Evolutionary conservation across 805 yeast species (phyloP), one percentile per base, ranked within the genome.

Genomic region (Yamadazyma sp.): DNA sequence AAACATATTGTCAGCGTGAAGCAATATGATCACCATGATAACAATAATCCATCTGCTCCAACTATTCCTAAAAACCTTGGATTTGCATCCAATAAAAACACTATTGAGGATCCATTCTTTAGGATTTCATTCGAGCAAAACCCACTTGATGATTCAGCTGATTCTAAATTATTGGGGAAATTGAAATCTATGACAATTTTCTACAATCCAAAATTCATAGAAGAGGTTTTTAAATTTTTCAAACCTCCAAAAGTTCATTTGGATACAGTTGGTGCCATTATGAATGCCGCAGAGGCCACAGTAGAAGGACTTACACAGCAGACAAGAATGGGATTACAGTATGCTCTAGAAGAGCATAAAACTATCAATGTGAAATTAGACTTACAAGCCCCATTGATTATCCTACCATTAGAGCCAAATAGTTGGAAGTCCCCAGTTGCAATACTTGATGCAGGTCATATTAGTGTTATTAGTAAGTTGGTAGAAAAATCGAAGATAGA

Each of bases 231-330:
- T 11, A 62, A 57, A 39, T 91, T 94, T 51, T 93, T 93, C 68
- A 79, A 75, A 31, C 96, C 97, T 1, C 96, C 96, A 14, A 79
- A 78, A 40, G 78, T 78, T 18, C 95, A 89, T 48, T 68, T 80
- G 37, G 95, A 89, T 50, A 88, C 97, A 0, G 78, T 93, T 15
- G 91, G 88, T 23, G 93, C 93, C 7, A 76, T 94, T 17, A 77
- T 93, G 77, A 82, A 78, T 56, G 98, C 96, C 1, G 98, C 99
- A 0, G 96, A 89, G 43, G 86, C 89, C 0, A 89, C 96, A 0
- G 83, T 93, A 39, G 96, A 88, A 51, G 97, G 94, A 2, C 68
- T 93, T 43, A 81, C 97, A 0, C 70, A 80, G 17, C 96, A 88
- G 54, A 93, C 98, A 0, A 70, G 96, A 50, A 73, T 93, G 43